Conservation (phyloP, 371 early-diverging fungal species). For the Lichtheimia corymbifera region DNA sequence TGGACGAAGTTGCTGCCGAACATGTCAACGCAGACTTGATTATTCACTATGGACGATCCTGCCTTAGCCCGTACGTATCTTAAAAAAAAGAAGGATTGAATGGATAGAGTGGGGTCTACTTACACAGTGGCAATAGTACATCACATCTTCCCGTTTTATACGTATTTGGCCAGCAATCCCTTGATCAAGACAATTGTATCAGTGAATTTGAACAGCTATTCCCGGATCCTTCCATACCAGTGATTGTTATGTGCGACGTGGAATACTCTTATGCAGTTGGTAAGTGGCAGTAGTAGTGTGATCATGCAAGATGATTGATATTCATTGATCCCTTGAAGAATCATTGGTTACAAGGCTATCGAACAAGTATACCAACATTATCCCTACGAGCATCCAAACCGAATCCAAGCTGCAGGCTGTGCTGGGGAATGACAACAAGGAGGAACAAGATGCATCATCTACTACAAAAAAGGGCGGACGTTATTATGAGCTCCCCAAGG, state of each 20-base stretch:
- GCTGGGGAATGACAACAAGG: constrained; percentile 7
- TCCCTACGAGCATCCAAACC: constrained; percentile 54
- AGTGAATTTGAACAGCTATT: constrained; percentile 44
- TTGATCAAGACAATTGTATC: constrained; percentile 64
- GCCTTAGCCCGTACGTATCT: constrained; percentile 75
- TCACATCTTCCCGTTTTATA: constrained; percentile 83
- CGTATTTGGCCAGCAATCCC: constrained; percentile 75
- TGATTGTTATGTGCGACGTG: constrained; percentile 80
- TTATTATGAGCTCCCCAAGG: constrained; percentile 53
- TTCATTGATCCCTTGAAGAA: constrained; percentile 14
- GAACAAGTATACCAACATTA: constrained; percentile 34
- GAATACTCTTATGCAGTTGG: constrained; percentile 68
- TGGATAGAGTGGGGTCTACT: background rate
- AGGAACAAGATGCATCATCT: constrained; percentile 2
- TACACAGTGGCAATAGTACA: constrained; percentile 46
- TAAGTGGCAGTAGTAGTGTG: constrained; percentile 15
- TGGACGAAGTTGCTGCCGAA: constrained; percentile 93
- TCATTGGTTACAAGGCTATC: constrained; percentile 17
- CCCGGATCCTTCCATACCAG: constrained; percentile 35
- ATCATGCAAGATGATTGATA: background rate
- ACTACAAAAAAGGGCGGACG: constrained; percentile 48
- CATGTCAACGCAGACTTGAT: constrained; percentile 84
- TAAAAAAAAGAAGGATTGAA: background rate
- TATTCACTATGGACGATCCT: constrained; percentile 92
- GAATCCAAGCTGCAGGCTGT: constrained; percentile 45